Evolutionary conservation across 257 asterid species (phyloP).

Genomic region (Ballota nigra): DNA sequence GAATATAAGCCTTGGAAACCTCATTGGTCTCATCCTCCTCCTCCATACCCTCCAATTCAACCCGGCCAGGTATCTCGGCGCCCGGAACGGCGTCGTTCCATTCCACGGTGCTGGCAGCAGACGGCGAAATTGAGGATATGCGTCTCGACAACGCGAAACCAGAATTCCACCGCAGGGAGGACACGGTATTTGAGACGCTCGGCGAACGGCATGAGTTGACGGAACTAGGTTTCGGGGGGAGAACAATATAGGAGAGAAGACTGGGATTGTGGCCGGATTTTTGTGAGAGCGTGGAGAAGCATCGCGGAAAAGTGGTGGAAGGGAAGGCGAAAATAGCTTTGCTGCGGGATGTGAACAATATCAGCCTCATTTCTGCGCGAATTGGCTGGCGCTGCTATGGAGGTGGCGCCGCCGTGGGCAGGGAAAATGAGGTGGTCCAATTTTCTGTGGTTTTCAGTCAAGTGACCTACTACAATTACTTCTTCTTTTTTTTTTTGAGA

Average conservation of each 20-base stretch:
- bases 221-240: not conserved
- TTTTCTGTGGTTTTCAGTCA: not conserved
- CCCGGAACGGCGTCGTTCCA: constrained; percentile 47
- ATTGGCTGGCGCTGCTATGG: constrained; percentile 12
- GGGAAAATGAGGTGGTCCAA: not conserved
- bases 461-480: constrained; percentile 10
- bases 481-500: no score
- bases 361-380: constrained; percentile 27
- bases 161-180: constrained; percentile 28
- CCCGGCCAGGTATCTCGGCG: constrained; percentile 32
- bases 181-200: constrained; percentile 3
- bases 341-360: constrained; percentile 30
- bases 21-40: constrained; percentile 41
- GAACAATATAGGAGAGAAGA: not conserved
- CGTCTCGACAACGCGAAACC: constrained; percentile 37
- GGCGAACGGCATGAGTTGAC: not conserved
- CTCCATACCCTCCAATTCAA: constrained; percentile 26
- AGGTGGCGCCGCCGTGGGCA: not conserved
- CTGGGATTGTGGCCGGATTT: constrained; percentile 21
- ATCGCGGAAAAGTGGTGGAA: constrained; percentile 11
- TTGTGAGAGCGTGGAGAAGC: constrained; percentile 24
- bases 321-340: constrained; percentile 30
- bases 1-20: constrained; percentile 42
- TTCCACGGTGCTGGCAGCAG: constrained; percentile 40
- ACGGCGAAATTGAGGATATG: constrained; percentile 49